A percentile compares a stretch with the other conserved stretches of the same genome.
Conservation (phyloP, 2,329 filamentous ascomycete genomes). For the Camillea tinctor region DNA sequence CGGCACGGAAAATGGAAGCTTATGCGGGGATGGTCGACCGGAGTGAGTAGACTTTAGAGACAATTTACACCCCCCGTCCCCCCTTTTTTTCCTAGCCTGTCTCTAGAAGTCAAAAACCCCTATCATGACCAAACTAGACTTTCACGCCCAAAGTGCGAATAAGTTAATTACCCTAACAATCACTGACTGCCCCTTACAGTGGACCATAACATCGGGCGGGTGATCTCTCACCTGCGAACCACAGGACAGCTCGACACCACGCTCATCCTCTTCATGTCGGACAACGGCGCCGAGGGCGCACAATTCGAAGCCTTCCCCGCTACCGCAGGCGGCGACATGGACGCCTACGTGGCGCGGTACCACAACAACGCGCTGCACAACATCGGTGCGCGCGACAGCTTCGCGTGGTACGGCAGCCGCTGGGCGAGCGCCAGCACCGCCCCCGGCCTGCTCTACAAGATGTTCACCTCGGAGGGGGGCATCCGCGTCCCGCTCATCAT, state of each 20-base stretch:
- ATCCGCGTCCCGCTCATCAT: slow-evolving; percentile 19
- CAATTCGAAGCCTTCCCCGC: slow-evolving; percentile 4
- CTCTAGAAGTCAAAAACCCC: no score
- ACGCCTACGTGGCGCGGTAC: slow-evolving; percentile 1
- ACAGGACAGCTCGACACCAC: slow-evolving; percentile 47
- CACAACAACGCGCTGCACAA: slow-evolving; percentile 1
- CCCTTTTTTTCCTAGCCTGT: no score
- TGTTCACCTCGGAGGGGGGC: slow-evolving; percentile 1
- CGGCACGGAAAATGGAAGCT: slow-evolving; percentile 34
- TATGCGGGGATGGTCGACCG: slow-evolving; percentile 55
- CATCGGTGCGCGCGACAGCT: slow-evolving; percentile 1
- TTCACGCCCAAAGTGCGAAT: no score
- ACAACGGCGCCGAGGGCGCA: slow-evolving; percentile 3
- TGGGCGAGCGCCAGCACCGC: slow-evolving; percentile 2
- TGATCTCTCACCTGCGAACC: slow-evolving; percentile 45
- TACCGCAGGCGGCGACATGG: not conserved
- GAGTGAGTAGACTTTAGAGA: no score
- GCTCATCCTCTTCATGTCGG: slow-evolving; percentile 36
- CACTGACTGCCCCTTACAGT: no score
- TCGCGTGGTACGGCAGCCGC: slow-evolving; percentile 2
- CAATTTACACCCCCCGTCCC: no score
- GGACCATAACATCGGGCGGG: slow-evolving; percentile 49
- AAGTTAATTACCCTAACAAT: no score
- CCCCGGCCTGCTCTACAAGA: not conserved
- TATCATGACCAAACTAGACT: no score